phyloP scores from a whole-genome alignment of 345 rosid genomes.

The Populus tremula region DNA sequence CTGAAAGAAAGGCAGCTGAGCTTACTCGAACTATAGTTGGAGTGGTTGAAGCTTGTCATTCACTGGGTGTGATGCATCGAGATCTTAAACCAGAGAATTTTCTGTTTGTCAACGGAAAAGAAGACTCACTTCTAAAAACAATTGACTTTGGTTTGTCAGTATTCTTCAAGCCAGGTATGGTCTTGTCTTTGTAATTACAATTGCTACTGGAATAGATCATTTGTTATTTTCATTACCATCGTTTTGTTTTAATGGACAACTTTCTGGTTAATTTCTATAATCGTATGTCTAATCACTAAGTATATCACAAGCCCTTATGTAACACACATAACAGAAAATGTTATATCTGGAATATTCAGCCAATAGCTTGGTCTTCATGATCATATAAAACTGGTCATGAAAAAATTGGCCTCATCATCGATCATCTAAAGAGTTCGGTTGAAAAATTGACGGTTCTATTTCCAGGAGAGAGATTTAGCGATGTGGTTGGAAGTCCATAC shows the following conservation, averaged over 20 bases:
- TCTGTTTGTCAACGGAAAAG: conserved; percentile 17
- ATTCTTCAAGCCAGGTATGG: conserved; percentile 32
- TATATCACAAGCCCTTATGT: background rate
- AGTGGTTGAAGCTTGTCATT: conserved; percentile 29
- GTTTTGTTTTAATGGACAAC: background rate
- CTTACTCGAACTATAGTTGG: conserved; percentile 31
- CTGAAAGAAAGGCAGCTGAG: conserved; percentile 32
- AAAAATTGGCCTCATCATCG: too few species aligned
- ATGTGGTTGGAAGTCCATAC: conserved; percentile 36
- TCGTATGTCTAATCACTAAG: background rate
- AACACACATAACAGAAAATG: background rate
- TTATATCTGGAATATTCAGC: background rate
- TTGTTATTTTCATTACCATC: background rate
- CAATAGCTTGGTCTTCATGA: background rate
- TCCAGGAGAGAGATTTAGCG: conserved; percentile 27
- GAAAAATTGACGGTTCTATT: background rate
- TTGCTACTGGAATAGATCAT: background rate
- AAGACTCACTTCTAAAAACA: conserved; percentile 29
- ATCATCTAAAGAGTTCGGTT: background rate
- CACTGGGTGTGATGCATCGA: conserved; percentile 30
- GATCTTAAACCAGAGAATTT: conserved; percentile 33
- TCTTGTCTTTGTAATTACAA: background rate
- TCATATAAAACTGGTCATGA: too few species aligned
- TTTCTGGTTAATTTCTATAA: background rate
- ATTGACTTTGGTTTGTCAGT: conserved; percentile 31